phyloP scores from a whole-genome alignment of 2,329 filamentous ascomycete genomes.

The Clonostachys rhizophaga region DNA sequence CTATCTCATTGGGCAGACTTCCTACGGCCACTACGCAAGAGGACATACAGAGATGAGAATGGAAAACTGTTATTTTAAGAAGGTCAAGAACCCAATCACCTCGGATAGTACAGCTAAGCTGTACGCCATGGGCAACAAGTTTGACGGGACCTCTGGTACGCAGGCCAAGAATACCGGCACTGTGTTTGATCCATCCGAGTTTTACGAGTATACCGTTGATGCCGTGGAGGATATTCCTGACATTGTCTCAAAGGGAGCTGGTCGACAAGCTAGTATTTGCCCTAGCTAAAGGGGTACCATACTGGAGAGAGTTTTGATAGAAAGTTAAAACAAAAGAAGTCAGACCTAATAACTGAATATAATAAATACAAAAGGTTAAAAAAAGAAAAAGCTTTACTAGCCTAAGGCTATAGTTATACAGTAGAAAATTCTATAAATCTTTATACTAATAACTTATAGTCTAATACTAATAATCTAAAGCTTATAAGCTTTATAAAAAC shows the following conservation, averaged over 20 bases:
- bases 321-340: too few species aligned
- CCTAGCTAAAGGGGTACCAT: neutral
- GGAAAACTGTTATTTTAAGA: constrained; percentile 16
- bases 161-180: constrained; percentile 5
- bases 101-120: constrained; percentile 7
- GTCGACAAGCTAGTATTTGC: constrained; percentile 14
- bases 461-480: too few species aligned
- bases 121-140: constrained; percentile 6
- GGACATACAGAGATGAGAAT: constrained; percentile 13
- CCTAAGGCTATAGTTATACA: too few species aligned
- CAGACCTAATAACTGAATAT: too few species aligned
- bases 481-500: too few species aligned
- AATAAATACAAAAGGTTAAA: too few species aligned
- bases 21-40: constrained; percentile 15
- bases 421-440: too few species aligned
- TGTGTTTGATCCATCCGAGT: constrained; percentile 6
- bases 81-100: constrained; percentile 11
- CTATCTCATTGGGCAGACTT: constrained; percentile 12
- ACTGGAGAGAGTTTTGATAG: too few species aligned
- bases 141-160: constrained; percentile 5
- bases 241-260: constrained; percentile 10
- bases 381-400: too few species aligned
- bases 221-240: constrained; percentile 10
- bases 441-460: too few species aligned
- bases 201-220: constrained; percentile 9